Evolutionary conservation across 129 eudicot species (phyloP).

Genomic region (Dittrichia graveolens): DNA sequence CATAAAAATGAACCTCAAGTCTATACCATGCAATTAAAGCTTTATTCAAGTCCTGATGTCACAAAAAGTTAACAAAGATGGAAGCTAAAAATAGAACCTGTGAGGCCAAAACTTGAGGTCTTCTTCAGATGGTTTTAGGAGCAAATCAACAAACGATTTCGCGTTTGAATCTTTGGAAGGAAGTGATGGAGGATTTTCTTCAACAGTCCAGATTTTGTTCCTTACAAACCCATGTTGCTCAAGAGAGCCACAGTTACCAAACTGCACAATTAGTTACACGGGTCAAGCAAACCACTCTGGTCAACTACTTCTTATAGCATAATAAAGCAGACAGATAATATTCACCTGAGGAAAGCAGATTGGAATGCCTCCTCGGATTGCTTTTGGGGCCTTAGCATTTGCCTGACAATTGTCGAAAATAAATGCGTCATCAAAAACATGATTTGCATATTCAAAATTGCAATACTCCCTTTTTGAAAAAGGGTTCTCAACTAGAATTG

Average conservation of each 20-base stretch:
- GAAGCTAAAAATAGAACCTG: slow-evolving; percentile 43
- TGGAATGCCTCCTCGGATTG: slow-evolving; percentile 91
- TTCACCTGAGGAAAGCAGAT: slow-evolving; percentile 95
- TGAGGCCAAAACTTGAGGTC: slow-evolving; percentile 89
- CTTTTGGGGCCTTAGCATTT: slow-evolving; percentile 61
- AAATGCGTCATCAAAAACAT: not conserved
- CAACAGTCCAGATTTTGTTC: slow-evolving; percentile 75
- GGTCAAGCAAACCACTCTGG: slow-evolving; percentile 7
- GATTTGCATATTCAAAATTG: slow-evolving; percentile 1
- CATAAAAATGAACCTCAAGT: not conserved
- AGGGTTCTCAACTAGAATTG: no score
- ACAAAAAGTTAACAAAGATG: not conserved
- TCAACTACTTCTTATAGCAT: not conserved
- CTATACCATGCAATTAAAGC: no score
- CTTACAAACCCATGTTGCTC: slow-evolving; percentile 97
- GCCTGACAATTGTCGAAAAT: slow-evolving; percentile 47
- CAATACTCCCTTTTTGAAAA: no score
- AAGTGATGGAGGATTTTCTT: slow-evolving; percentile 71
- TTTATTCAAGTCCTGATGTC: not conserved
- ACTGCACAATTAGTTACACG: slow-evolving; percentile 47
- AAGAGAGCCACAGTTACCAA: slow-evolving; percentile 72
- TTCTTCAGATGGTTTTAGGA: slow-evolving; percentile 78
- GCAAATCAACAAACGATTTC: slow-evolving; percentile 57
- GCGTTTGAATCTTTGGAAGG: slow-evolving; percentile 47
- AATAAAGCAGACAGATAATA: not conserved